Evolutionary conservation across 768 basidiomycete genomes (phyloP).

Genomic region (Rhodotorula diobovata): DNA sequence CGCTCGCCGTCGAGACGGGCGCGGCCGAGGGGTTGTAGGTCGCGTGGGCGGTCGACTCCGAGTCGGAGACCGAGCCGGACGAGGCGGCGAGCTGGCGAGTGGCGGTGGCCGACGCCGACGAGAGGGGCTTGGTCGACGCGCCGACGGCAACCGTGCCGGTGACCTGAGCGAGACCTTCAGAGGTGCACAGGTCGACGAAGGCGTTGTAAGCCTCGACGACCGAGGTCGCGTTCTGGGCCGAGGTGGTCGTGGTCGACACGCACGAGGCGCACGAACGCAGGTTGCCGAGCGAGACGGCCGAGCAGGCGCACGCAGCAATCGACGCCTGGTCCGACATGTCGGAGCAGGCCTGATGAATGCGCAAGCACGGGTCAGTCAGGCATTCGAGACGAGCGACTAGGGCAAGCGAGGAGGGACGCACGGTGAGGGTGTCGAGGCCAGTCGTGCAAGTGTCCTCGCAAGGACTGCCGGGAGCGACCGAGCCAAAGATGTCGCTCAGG

Average conservation of each 20-base stretch:
- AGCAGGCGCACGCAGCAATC: constrained; percentile 37
- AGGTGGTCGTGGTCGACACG: constrained; percentile 20
- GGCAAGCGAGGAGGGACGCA: neutral
- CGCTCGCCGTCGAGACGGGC: constrained; percentile 23
- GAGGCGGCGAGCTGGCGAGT: neutral
- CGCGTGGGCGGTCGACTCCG: neutral
- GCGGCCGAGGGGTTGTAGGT: constrained; percentile 16
- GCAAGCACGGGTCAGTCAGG: neutral
- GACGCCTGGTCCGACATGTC: constrained; percentile 6
- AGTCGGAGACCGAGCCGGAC: neutral
- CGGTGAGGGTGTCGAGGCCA: constrained; percentile 12
- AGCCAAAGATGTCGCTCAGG: constrained; percentile 16
- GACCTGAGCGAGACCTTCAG: constrained; percentile 29
- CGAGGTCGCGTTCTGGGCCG: constrained; percentile 3
- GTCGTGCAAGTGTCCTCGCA: constrained; percentile 8
- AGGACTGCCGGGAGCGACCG: neutral
- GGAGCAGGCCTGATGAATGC: constrained; percentile 15
- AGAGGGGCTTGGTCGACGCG: constrained; percentile 18
- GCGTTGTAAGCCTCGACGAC: constrained; percentile 34
- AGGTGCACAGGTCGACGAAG: constrained; percentile 35
- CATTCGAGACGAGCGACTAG: too few species aligned
- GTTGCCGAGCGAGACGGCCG: constrained; percentile 22
- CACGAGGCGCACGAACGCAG: constrained; percentile 25
- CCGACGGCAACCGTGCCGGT: constrained; percentile 36
- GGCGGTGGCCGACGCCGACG: neutral